Evolutionary conservation across 1,139 yeast species (phyloP), one percentile per base, ranked within the genome.

Genomic region (Yamadazyma songkhlaensis): DNA sequence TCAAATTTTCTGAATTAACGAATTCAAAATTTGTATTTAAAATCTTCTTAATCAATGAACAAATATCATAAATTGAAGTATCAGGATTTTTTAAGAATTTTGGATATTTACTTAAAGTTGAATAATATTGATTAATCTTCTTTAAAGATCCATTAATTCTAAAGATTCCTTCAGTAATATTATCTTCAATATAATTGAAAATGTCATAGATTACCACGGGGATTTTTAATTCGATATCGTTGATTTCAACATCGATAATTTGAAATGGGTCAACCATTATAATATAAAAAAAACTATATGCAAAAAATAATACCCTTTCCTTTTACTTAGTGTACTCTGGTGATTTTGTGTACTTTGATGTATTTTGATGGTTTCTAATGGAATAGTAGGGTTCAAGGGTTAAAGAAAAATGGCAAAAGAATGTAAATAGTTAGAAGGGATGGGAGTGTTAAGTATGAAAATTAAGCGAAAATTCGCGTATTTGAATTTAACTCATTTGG

Each of bases 61-160:
- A 52, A 12, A 49, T 38, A 37, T 54, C 59, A 39, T 51, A 53
- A 14, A 50, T 38, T 35, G 43, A 49, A 8, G 54, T 46, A 6
- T 36, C 39, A 1, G 43, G 40, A 10, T 33, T 21, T 21, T 34
- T 29, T 5, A 49, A 33, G 49, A 53, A 47, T 33, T 38, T 41
- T 6, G 40, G 38, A 28, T 46, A 46, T 34, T 47, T 51, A 15
- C 37, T 34, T 9, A 53, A 38, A 23, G 39, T 41, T 7, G 39
- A 32, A 33, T 45, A 44, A 33, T 51, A 48, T 11, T 46, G 44
- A 26, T 51, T 53, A 17, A 55, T 46, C 33, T 57, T 50, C 32
- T 51, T 51, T 17, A 54, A 48, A 1, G 64, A 58, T 6, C 65
- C 65, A 37, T 56, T 59, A 15, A 59, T 53, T 25, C 65, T 47